phyloP scores from a whole-genome alignment of 2,329 filamentous ascomycete genomes.

The Coniochaeta ligniaria region DNA sequence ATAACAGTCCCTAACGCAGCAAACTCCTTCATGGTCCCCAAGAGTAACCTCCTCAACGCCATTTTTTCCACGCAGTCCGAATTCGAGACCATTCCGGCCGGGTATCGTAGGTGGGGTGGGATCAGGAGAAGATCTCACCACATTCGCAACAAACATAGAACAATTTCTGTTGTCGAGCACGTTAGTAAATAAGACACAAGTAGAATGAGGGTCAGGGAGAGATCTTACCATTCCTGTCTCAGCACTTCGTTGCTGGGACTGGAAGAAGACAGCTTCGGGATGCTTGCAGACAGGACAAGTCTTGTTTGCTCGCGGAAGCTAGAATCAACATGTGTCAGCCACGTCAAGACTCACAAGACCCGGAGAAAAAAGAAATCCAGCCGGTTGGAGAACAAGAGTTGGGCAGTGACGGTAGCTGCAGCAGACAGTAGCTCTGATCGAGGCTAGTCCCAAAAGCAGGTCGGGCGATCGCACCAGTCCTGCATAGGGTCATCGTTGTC shows the following conservation, averaged over 20 bases:
- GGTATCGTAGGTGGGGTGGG: constrained; percentile 12
- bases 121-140: constrained; percentile 72
- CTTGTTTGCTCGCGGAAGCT: constrained; percentile 88
- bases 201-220: not conserved
- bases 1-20: not conserved
- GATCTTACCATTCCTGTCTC: constrained; percentile 93
- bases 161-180: constrained; percentile 57
- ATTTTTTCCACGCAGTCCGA: not conserved
- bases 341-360: not conserved
- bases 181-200: constrained; percentile 13
- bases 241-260: constrained; percentile 92
- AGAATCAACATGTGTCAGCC: constrained; percentile 38
- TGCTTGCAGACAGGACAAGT: constrained; percentile 79
- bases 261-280: constrained; percentile 94
- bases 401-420: not conserved
- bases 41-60: not conserved
- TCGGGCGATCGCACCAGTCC: not conserved
- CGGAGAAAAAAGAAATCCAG: not conserved
- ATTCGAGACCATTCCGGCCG: constrained; percentile 5
- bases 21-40: not conserved
- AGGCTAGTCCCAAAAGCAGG: not conserved
- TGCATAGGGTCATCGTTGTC: constrained; percentile 4
- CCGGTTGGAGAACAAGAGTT: not conserved
- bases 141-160: constrained; percentile 94
- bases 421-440: not conserved